phyloP scores from a whole-genome alignment of 2,329 filamentous ascomycete species.

The Fusarium sp. region DNA sequence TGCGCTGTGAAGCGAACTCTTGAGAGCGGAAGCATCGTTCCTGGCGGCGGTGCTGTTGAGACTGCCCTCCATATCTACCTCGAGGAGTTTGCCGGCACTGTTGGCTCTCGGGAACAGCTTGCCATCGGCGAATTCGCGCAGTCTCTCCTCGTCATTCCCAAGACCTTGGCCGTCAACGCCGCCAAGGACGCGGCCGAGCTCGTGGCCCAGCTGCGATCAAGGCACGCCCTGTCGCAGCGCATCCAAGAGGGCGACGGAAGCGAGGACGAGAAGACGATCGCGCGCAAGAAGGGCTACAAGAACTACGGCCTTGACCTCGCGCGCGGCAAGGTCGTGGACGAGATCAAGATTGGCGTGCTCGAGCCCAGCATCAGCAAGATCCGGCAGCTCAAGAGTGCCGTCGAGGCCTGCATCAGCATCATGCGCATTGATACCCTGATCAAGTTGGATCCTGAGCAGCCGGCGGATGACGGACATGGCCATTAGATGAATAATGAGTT shows the following conservation, averaged over 20 bases:
- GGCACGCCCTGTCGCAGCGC: slow-evolving; percentile 94
- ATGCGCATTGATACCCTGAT: slow-evolving; percentile 99
- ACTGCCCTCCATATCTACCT: slow-evolving; percentile 99
- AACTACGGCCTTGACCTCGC: slow-evolving; percentile 96
- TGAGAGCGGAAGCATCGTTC: slow-evolving; percentile 96
- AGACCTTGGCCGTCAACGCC: slow-evolving; percentile 96
- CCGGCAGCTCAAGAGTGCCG: slow-evolving; percentile 96
- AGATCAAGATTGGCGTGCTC: slow-evolving; percentile 93
- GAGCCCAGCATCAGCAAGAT: slow-evolving; percentile 99
- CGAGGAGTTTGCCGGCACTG: slow-evolving; percentile 97
- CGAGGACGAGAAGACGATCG: slow-evolving; percentile 89
- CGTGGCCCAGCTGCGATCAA: slow-evolving; percentile 92
- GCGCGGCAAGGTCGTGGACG: slow-evolving; percentile 91
- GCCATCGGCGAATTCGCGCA: slow-evolving; percentile 98
- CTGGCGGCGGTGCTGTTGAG: slow-evolving; percentile 95
- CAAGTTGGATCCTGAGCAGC: slow-evolving; percentile 89
- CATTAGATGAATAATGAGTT: slow-evolving; percentile 65
- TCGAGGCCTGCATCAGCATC: slow-evolving; percentile 98
- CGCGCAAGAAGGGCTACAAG: slow-evolving; percentile 96
- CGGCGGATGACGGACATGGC: slow-evolving; percentile 84
- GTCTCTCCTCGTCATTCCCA: slow-evolving; percentile 92
- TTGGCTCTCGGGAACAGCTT: slow-evolving; percentile 95
- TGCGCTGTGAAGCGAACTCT: slow-evolving; percentile 97
- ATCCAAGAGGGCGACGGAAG: slow-evolving; percentile 86
- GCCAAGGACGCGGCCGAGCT: slow-evolving; percentile 97